Base-by-base conservation (phyloP, 371 early-diverging fungal genomes). In the Apophysomyces ossiformis region DNA sequence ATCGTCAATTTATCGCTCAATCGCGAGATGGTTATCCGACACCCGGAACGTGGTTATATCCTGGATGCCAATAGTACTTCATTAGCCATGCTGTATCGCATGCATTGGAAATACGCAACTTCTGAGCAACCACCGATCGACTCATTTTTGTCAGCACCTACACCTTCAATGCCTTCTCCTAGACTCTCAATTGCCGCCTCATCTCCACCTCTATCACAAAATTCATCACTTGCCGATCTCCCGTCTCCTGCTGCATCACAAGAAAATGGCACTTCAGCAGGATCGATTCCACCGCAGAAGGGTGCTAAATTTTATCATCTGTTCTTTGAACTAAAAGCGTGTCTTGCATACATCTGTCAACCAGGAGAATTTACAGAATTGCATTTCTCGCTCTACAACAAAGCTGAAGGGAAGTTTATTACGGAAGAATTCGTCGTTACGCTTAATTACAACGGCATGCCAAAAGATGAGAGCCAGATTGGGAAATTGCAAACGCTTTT, bases 361-460 rank as follows among this genome's bases (percentile, higher is more conserved):
- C 78, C 79, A n/a, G 89, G 89, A 1, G 89, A 89, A 65, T 80
- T 68, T 18, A 76, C 84, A 0, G 92, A 93, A 58, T 78, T 90
- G 16, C 77, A 83, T n/a, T 91, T 91, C 70, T 77, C 85, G 7
- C 66, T 93, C 1, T 93, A 87, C 68, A 84, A 85, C 50, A 68
- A 74, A 39, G 57, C 69, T 0, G 86, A 87, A 39, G 61, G 58
- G 4, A 75, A 77, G n/a, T 79, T 83, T 60, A 26, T 93, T 3
- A 84, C 89, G 8, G 93, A 93, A 61, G 86, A 87, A 37, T 92
- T 85, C 67, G 58, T 82, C 0, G 82, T 91, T 13, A 63, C 73
- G 0, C 71, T 90, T 13, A 85, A 82, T 45, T 78, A 78, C 64
- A 82, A 85, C 47, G 89, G 87, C 21, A 84, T 85, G 78, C 88